Base-by-base conservation (phyloP, 1,139 yeast species). In the Hanseniaspora sp. region DNA sequence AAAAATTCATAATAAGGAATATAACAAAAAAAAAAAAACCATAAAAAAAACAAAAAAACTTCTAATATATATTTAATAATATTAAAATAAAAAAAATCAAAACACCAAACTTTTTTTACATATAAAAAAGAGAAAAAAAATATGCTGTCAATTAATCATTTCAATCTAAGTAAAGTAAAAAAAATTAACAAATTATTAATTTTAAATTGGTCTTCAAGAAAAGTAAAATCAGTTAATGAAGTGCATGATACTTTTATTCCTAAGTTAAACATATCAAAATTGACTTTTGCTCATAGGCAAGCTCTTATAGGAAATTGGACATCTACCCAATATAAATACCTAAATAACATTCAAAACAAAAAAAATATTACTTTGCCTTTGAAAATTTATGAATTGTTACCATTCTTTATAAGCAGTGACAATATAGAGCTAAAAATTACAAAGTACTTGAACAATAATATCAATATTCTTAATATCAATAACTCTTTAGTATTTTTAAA, bases 401-500 rank as follows among this genome's bases (percentile, higher is more conserved):
- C 54, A 13, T 46, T 51, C 23, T 34, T 44, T 17, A 51, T 51
- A 29, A 45, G 48, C 13, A 51, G 35, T 28, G 35, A 45, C 8
- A 51, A 39, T 13, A 51, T 51, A n/a, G 45, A 51, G 28, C 44
- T 42, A 9, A 51, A 45, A 31, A 51, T 51, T 12, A 44, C 49
- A 7, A 51, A 51, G 8, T 51, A 51, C 30, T 17, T 51, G 23
- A 51, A 51, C 29, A 51, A 44, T 34, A 51, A 51, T 29, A 51
- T 51, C 12, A 51, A 51, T 18, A 44, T 51, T 23, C 28, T 51
- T 7, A 51, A 51, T 28, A 51, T 51, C n/a, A 51, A 51, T n/a
- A 51, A 51, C 35, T 51, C 54, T n/a, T 39, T 51, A 28, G 45
- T 51, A n/a, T 51, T 51, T 38, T 39, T 51, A 13, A 51, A 51